phyloP scores from a whole-genome alignment of 257 asterid species.

The Ligustrum vulgare region DNA sequence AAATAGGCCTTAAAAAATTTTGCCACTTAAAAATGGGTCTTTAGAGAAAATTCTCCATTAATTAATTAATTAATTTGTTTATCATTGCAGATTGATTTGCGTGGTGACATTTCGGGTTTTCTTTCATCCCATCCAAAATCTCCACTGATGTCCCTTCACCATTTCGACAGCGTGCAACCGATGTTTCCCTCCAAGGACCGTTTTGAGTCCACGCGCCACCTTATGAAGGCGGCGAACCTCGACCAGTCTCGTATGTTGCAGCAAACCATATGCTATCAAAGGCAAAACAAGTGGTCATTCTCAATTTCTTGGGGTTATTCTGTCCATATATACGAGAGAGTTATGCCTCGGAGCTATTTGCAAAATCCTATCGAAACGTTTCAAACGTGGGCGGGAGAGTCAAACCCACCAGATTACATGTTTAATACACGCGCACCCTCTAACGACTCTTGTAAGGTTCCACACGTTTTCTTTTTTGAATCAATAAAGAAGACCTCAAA shows the following conservation, averaged over 20 bases:
- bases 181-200: constrained; percentile 50
- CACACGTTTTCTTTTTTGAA: constrained; percentile 52
- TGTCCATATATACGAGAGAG: constrained; percentile 42
- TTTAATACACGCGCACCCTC: constrained; percentile 51
- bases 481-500: constrained; percentile 13
- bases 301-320: constrained; percentile 64
- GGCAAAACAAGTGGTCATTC: constrained; percentile 49
- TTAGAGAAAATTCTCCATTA: too few species aligned
- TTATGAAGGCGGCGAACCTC: constrained; percentile 41
- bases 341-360: constrained; percentile 42
- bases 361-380: constrained; percentile 60
- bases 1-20: too few species aligned
- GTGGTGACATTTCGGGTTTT: constrained; percentile 61
- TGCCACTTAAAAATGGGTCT: too few species aligned
- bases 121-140: constrained; percentile 58
- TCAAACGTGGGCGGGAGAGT: constrained; percentile 32
- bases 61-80: neutral
- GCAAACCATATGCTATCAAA: constrained; percentile 53
- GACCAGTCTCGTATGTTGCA: constrained; percentile 60
- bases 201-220: constrained; percentile 42
- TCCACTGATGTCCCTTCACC: constrained; percentile 60
- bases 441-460: constrained; percentile 47
- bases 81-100: constrained; percentile 51
- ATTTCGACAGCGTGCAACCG: constrained; percentile 53
- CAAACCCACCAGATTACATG: constrained; percentile 49